Evolutionary conservation across 495 filamentous ascomycete species (phyloP), one percentile per base, ranked within the genome.

Genomic region (Hyaloscypha finlandica): DNA sequence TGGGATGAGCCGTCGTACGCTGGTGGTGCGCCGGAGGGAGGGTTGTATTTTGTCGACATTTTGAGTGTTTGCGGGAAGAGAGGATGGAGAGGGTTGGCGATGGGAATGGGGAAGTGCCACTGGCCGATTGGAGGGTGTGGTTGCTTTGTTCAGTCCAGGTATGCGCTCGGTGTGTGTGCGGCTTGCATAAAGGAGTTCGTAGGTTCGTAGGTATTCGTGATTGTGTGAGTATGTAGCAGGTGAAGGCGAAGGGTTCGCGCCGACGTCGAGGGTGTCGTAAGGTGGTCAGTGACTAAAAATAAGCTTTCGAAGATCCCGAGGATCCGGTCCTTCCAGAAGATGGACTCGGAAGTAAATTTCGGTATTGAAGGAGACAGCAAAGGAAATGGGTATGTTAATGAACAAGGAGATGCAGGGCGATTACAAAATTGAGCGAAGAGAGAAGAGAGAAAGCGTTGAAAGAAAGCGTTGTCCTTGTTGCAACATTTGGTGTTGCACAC

Each of bases 1-100:
- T 61, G 63, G 59, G 61, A 57, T 48, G 9, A 19, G 59, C 61
- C 62, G 48, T 69, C 65, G 56, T 57, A 55, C 22, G 69, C 61
- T 33, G 69, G 69, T 0, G 68, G 68, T 56, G 63, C 48, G 35
- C 61, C 45, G n/a, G 61, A 30, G 2, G 67, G 67, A 45, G 67
- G 45, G 22, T 67, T 37, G 64, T 67, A 67, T 54, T 70, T 70
- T 63, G 59, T 48, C 37, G 48, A 12, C 52, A 63, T 63, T 6
- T 53, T 63, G 54, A 20, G 22, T 1, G 35, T 45, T 48, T 25
- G 25, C 25, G 25, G 16, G 42, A 48, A 19, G 42, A 48, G 42
- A 48, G 16, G 9, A 16, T 4, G 20, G 0, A 4, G 9, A 11
- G 9, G 42, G 16, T 48, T 14, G 9, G 42, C 14, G 42, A 16